Conservation (phyloP, 495 filamentous ascomycete genomes). For the Penicillium paradoxum region DNA sequence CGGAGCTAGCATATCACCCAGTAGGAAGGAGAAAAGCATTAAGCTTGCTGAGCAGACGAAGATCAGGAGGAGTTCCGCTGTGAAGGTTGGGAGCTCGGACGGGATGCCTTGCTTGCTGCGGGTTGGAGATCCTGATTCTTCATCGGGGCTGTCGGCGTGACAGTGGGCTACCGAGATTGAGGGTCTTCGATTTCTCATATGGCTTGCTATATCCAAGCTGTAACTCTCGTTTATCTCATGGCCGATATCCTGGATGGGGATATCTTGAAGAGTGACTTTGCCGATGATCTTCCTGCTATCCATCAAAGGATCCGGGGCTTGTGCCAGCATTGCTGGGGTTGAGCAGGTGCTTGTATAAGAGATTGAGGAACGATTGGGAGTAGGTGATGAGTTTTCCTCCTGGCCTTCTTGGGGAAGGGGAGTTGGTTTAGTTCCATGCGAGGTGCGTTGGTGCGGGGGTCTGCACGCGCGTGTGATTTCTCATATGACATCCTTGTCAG, state of each 20-base stretch:
- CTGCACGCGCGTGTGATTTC: conserved; percentile 6
- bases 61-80: conserved; percentile 36
- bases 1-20: conserved; percentile 37
- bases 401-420: neutral
- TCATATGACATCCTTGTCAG: conserved; percentile 12
- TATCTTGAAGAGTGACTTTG: conserved; percentile 14
- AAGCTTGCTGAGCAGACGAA: conserved; percentile 41
- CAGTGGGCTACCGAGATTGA: conserved; percentile 15
- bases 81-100: conserved; percentile 18
- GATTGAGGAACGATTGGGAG: conserved; percentile 19
- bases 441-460: conserved; percentile 2
- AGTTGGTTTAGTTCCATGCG: neutral
- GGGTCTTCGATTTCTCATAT: conserved; percentile 16
- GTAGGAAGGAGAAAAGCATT: conserved; percentile 40
- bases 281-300: conserved; percentile 10
- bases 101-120: conserved; percentile 21
- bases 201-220: conserved; percentile 10
- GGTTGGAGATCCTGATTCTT: conserved; percentile 17
- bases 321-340: conserved; percentile 22
- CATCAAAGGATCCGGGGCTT: conserved; percentile 24
- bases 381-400: conserved; percentile 12
- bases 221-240: conserved; percentile 12
- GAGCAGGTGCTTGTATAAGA: conserved; percentile 16
- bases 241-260: conserved; percentile 11
- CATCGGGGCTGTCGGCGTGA: conserved; percentile 8